Conservation (phyloP, 2,329 filamentous ascomycete species). For the Monosporascus sp. region DNA sequence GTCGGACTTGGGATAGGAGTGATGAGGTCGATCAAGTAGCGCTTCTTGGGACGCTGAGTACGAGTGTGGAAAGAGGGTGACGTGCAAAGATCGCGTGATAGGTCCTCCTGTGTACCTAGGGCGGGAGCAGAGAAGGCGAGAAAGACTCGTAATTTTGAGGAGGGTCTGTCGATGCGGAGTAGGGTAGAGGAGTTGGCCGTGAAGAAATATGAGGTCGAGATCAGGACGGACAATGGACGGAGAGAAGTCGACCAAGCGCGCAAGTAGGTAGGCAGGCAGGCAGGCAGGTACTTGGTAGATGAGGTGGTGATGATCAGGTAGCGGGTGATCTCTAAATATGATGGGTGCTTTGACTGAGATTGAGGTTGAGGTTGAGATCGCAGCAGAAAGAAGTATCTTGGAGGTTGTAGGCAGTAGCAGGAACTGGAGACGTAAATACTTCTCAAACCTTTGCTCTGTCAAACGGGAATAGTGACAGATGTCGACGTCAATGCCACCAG, state of each 20-base stretch:
- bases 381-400: slow-evolving; percentile 18
- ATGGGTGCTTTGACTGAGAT: slow-evolving; percentile 27
- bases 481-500: slow-evolving; percentile 6
- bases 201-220: slow-evolving; percentile 12
- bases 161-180: slow-evolving; percentile 5
- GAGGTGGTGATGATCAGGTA: slow-evolving; percentile 5
- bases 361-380: neutral
- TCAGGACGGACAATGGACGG: slow-evolving; percentile 8
- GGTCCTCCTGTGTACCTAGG: slow-evolving; percentile 12
- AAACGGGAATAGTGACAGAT: slow-evolving; percentile 20
- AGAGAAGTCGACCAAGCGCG: slow-evolving; percentile 5
- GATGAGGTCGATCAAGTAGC: slow-evolving; percentile 20
- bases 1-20: slow-evolving; percentile 23
- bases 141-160: slow-evolving; percentile 15
- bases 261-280: neutral
- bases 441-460: slow-evolving; percentile 34
- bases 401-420: slow-evolving; percentile 18
- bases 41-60: slow-evolving; percentile 7
- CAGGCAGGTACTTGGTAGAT: slow-evolving; percentile 1
- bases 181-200: slow-evolving; percentile 13
- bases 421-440: slow-evolving; percentile 28
- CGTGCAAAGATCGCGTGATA: slow-evolving; percentile 13
- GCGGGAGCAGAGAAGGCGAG: slow-evolving; percentile 19
- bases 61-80: slow-evolving; percentile 15
- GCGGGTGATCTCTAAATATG: slow-evolving; percentile 15